Conservation (phyloP, 768 basidiomycete species). For the Phylloporus rhodoxanthus region DNA sequence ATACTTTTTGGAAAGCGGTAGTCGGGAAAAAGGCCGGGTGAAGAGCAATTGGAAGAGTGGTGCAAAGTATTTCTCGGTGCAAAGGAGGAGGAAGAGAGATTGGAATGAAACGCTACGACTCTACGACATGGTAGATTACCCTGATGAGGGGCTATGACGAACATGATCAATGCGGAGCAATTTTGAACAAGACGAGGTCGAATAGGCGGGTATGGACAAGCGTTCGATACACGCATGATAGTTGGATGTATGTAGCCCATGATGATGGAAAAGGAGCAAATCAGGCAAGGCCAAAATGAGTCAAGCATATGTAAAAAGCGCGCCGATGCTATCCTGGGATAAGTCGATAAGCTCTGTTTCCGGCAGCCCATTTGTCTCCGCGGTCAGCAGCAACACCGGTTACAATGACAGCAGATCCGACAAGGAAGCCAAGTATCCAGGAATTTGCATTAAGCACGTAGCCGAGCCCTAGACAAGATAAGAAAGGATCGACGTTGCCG, state of each 20-base stretch:
- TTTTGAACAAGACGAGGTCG: not conserved
- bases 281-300: not conserved
- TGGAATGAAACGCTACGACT: conserved; percentile 84
- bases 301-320: not conserved
- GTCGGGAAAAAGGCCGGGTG: conserved; percentile 67
- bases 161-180: not conserved
- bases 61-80: conserved; percentile 73
- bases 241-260: not conserved
- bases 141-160: conserved; percentile 39
- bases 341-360: conserved; percentile 57
- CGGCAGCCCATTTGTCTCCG: conserved; percentile 66
- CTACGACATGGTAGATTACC: conserved; percentile 81
- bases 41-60: conserved; percentile 61
- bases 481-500: not conserved
- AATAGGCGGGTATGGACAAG: conserved; percentile 8
- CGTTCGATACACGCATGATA: not conserved
- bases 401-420: conserved; percentile 47
- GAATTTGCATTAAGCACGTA: conserved; percentile 55
- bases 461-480: conserved; percentile 43
- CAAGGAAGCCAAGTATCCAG: conserved; percentile 54
- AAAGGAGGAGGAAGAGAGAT: conserved; percentile 73
- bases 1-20: conserved; percentile 55
- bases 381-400: conserved; percentile 53
- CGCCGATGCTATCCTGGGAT: conserved; percentile 14
- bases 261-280: not conserved